These are phyloP conservation scores for Phytophthora meadii DNA, from an alignment of 352 stramenopile species.

Conservation along the genomic window DNA sequence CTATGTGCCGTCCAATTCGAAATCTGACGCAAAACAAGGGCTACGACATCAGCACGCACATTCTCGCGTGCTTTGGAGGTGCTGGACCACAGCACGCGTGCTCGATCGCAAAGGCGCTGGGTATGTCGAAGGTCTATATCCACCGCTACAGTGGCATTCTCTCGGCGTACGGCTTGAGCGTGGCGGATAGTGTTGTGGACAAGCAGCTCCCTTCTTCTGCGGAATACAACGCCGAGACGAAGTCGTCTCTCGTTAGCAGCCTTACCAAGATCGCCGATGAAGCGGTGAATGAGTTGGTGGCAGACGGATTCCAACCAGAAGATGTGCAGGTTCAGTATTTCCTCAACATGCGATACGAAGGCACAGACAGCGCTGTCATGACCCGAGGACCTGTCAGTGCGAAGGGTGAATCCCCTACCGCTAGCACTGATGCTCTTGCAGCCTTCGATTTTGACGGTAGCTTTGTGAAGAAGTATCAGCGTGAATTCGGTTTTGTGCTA, in stretches of 20 bases:
- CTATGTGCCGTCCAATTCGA: slow-evolving; percentile 99
- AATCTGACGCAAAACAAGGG: slow-evolving; percentile 99
- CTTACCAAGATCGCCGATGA: slow-evolving; percentile 66
- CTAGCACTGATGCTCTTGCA: slow-evolving; percentile 39
- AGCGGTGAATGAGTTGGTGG: slow-evolving; percentile 73
- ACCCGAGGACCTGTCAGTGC: slow-evolving; percentile 71
- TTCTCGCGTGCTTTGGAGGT: slow-evolving; percentile 98
- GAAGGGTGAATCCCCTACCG: slow-evolving; percentile 43
- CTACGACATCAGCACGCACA: slow-evolving; percentile 97
- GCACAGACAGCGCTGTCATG: slow-evolving; percentile 99
- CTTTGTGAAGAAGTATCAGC: slow-evolving; percentile 94
- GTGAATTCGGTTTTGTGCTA: slow-evolving; percentile 98
- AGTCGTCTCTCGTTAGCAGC: slow-evolving; percentile 51
- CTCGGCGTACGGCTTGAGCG: slow-evolving; percentile 96
- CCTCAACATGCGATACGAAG: slow-evolving; percentile 98
- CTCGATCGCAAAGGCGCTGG: slow-evolving; percentile 95
- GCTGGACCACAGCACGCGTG: slow-evolving; percentile 98
- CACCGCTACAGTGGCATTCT: slow-evolving; percentile 99
- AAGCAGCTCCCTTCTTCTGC: slow-evolving; percentile 92
- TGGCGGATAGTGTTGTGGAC: slow-evolving; percentile 98
- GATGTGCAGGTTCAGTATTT: slow-evolving; percentile 95
- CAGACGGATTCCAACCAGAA: slow-evolving; percentile 86
- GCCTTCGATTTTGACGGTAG: slow-evolving; percentile 87
- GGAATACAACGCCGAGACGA: slow-evolving; percentile 63
- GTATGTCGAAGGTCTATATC: slow-evolving; percentile 98